Evolutionary conservation across 768 basidiomycete species (phyloP).

Genomic region (Dacryopinax spathularia): DNA sequence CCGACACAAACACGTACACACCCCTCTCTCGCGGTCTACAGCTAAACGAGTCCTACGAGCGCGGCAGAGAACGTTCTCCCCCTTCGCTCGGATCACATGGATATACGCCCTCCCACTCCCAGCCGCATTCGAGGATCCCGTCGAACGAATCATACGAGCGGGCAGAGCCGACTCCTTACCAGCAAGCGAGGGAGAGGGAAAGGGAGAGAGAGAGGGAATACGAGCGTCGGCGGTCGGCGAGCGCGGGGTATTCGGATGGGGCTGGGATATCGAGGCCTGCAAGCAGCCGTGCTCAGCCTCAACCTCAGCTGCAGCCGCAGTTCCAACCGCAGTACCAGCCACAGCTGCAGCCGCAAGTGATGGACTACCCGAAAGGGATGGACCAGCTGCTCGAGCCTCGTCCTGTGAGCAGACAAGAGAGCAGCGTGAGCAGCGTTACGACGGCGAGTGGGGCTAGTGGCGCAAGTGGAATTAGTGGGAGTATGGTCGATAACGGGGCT

Average conservation of each 20-base stretch:
- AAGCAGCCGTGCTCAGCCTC: not conserved
- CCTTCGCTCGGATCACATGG: no score
- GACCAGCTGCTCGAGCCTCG: not conserved
- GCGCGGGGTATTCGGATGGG: not conserved
- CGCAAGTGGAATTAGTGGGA: no score
- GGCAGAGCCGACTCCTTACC: not conserved
- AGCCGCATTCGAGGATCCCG: not conserved
- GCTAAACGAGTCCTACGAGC: not conserved
- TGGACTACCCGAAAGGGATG: not conserved
- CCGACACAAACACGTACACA: not conserved
- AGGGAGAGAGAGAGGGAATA: not conserved
- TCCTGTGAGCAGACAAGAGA: not conserved
- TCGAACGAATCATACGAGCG: slow-evolving; percentile 2
- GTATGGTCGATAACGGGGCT: no score
- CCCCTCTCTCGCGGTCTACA: not conserved
- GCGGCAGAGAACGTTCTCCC: not conserved
- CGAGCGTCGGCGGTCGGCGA: not conserved
- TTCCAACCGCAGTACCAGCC: no score
- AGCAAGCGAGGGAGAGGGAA: not conserved
- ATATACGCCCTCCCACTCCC: no score
- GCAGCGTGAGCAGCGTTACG: not conserved
- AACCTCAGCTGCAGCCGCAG: not conserved
- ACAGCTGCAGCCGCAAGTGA: no score
- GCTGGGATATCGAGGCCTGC: not conserved
- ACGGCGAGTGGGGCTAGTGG: no score